Evolutionary conservation across 768 basidiomycete genomes (phyloP).

Genomic region (Boletus tomentosulus): DNA sequence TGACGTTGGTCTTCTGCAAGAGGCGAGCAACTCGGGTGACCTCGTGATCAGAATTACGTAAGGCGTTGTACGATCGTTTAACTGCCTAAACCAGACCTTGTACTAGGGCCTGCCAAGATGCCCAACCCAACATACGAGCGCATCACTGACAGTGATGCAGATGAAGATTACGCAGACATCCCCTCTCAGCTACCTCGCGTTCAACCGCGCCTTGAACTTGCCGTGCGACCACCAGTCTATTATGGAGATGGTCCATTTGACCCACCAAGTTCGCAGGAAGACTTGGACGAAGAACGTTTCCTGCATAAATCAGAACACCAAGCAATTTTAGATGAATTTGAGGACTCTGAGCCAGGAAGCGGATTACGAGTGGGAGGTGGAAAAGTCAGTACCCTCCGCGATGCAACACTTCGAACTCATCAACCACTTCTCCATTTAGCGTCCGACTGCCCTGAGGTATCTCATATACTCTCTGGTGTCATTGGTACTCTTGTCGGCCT

Average conservation of each 20-base stretch:
- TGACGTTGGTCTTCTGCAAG: not conserved
- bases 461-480: constrained; percentile 59
- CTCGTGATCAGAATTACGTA: constrained; percentile 19
- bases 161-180: constrained; percentile 16
- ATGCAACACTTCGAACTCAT: constrained; percentile 3
- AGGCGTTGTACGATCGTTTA: constrained; percentile 3
- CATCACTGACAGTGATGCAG: constrained; percentile 23
- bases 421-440: constrained; percentile 28
- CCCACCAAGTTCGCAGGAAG: constrained; percentile 77
- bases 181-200: constrained; percentile 3
- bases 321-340: constrained; percentile 6
- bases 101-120: constrained; percentile 10
- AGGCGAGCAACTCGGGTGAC: too few species aligned
- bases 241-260: constrained; percentile 78
- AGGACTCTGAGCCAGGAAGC: constrained; percentile 26
- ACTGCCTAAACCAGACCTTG: too few species aligned
- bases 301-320: constrained; percentile 42
- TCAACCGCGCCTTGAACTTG: constrained; percentile 5
- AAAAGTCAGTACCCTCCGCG: constrained; percentile 30
- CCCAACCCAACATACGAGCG: constrained; percentile 27
- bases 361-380: constrained; percentile 34
- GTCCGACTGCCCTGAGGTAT: constrained; percentile 51
- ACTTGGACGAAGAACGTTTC: constrained; percentile 41
- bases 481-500: constrained; percentile 56
- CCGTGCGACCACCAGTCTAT: constrained; percentile 41